These are phyloP conservation scores for Mimosa pudica DNA, from an alignment of 306 rosid genomes.

Conservation along the genomic window DNA sequence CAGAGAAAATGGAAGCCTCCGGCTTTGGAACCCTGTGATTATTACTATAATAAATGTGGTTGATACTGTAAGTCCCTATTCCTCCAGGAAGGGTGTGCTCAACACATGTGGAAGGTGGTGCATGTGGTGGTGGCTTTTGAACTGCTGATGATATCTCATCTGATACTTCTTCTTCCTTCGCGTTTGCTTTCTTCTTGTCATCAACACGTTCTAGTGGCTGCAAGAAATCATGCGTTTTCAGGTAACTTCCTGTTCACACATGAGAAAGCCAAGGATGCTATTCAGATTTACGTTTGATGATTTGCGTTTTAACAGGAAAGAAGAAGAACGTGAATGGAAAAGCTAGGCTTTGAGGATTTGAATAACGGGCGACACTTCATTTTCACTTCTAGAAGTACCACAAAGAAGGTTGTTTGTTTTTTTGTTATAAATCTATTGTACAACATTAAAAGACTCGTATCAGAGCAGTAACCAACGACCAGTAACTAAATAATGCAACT, in stretches of 20 bases:
- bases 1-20: conserved; percentile 58
- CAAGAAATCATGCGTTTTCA: conserved; percentile 90
- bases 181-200: conserved; percentile 39
- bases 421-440: neutral
- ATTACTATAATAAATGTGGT: conserved; percentile 68
- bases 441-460: neutral
- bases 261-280: conserved; percentile 30
- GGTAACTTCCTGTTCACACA: conserved; percentile 63
- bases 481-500: neutral
- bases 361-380: conserved; percentile 16
- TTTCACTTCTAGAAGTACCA: conserved; percentile 34
- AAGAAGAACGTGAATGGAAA: conserved; percentile 4
- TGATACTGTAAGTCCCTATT: conserved; percentile 91
- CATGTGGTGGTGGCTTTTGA: conserved; percentile 48
- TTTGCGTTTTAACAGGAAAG: neutral
- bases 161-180: conserved; percentile 74
- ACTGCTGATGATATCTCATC: conserved; percentile 54
- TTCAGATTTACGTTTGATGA: conserved; percentile 13
- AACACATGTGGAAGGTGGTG: conserved; percentile 49
- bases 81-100: conserved; percentile 94
- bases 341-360: conserved; percentile 11
- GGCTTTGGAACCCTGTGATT: conserved; percentile 77
- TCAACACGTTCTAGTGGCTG: conserved; percentile 78
- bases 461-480: conserved; percentile 11
- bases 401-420: neutral